Conservation (phyloP, 192 early-diverging fungal genomes). For the Backusella sp. region DNA sequence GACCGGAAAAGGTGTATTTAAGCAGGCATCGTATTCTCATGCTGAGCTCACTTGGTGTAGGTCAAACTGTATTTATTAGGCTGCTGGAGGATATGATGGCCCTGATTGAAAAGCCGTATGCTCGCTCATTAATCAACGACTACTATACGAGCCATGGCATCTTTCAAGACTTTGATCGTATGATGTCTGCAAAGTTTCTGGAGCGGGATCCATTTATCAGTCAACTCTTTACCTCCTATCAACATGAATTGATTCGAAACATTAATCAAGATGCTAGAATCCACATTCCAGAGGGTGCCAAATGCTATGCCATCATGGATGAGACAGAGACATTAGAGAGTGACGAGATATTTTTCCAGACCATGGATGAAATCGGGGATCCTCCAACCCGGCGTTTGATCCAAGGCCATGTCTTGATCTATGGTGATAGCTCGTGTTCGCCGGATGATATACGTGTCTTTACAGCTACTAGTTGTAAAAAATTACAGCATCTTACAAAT, state of each 20-base stretch:
- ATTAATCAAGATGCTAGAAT: slow-evolving; percentile 52
- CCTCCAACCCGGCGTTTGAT: slow-evolving; percentile 25
- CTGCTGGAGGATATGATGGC: slow-evolving; percentile 40
- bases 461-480: slow-evolving; percentile 43
- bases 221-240: slow-evolving; percentile 41
- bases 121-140: slow-evolving; percentile 28
- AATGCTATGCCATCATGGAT: slow-evolving; percentile 53
- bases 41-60: slow-evolving; percentile 49
- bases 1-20: slow-evolving; percentile 44
- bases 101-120: slow-evolving; percentile 10
- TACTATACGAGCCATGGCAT: slow-evolving; percentile 28
- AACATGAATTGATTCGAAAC: slow-evolving; percentile 41
- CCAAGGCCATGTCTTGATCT: slow-evolving; percentile 37
- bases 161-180: slow-evolving; percentile 23
- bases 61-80: slow-evolving; percentile 46
- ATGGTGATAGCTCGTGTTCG: slow-evolving; percentile 53
- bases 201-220: slow-evolving; percentile 46
- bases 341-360: slow-evolving; percentile 47
- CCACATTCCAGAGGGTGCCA: slow-evolving; percentile 48
- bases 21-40: slow-evolving; percentile 60
- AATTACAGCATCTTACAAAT: slow-evolving; percentile 46
- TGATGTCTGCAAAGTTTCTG: slow-evolving; percentile 45
- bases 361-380: slow-evolving; percentile 29
- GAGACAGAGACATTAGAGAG: slow-evolving; percentile 42
- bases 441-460: slow-evolving; percentile 54